Evolutionary conservation across 495 filamentous ascomycete species (phyloP).

Genomic region (Daldinia concentrica): DNA sequence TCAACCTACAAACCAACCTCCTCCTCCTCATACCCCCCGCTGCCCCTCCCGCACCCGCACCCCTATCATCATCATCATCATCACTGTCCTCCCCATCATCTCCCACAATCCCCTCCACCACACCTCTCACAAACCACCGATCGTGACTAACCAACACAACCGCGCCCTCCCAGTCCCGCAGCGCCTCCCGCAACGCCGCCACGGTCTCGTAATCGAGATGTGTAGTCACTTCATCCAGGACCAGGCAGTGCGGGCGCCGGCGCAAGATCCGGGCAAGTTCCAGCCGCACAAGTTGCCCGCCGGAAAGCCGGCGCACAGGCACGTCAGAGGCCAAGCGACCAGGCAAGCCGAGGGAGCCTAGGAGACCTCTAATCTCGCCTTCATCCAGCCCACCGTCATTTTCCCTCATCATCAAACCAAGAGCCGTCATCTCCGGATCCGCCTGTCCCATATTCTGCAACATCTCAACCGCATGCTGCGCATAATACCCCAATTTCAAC

Average conservation of each 20-base stretch:
- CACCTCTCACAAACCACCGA: conserved; percentile 74
- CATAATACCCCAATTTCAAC: conserved; percentile 74
- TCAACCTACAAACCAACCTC: conserved; percentile 68
- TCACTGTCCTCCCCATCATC: conserved; percentile 59
- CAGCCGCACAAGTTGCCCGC: conserved; percentile 82
- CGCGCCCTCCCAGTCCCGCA: conserved; percentile 73
- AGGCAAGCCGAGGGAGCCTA: conserved; percentile 70
- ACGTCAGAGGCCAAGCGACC: conserved; percentile 75
- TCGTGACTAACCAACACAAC: conserved; percentile 80
- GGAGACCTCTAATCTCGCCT: conserved; percentile 67
- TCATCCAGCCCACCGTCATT: conserved; percentile 62
- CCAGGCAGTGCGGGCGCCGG: conserved; percentile 73
- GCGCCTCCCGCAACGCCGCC: conserved; percentile 69
- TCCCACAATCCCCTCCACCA: conserved; percentile 71
- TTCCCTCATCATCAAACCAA: conserved; percentile 64
- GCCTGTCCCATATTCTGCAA: conserved; percentile 61
- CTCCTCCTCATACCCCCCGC: conserved; percentile 53
- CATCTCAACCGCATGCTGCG: conserved; percentile 77
- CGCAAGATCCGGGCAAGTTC: conserved; percentile 74
- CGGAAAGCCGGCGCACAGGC: conserved; percentile 72
- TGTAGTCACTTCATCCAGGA: conserved; percentile 88
- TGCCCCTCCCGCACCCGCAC: conserved; percentile 51
- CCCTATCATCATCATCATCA: conserved; percentile 51
- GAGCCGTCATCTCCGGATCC: conserved; percentile 65
- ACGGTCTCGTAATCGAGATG: conserved; percentile 84